phyloP scores from a whole-genome alignment of 2,329 filamentous ascomycete genomes.

The Cryphonectria parasitica region DNA sequence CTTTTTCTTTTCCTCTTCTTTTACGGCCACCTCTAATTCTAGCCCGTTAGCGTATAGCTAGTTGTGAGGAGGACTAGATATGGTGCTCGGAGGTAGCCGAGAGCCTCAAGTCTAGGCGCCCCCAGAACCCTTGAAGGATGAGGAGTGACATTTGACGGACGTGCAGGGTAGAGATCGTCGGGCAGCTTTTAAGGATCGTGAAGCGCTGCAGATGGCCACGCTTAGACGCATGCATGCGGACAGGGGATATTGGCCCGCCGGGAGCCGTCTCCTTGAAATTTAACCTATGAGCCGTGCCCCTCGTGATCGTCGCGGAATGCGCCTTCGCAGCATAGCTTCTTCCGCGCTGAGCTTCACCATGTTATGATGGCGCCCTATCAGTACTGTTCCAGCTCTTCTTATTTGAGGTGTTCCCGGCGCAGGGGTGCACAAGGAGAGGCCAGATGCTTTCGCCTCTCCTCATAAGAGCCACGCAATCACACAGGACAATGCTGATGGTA shows the following conservation, averaged over 20 bases:
- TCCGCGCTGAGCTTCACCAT: background rate
- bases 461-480: background rate
- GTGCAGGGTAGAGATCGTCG: conserved; percentile 2
- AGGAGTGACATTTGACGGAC: background rate
- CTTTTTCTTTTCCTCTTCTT: no score
- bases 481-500: background rate
- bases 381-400: background rate
- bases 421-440: background rate
- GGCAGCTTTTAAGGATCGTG: background rate
- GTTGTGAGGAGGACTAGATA: background rate
- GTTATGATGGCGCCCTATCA: background rate
- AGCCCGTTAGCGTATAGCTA: background rate
- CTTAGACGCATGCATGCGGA: conserved; percentile 14
- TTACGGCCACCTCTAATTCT: background rate
- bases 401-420: background rate
- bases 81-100: conserved; percentile 9
- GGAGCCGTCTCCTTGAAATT: background rate
- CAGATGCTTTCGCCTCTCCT: background rate
- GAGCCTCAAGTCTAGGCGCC: background rate
- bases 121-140: background rate
- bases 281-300: background rate
- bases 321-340: conserved; percentile 8
- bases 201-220: conserved; percentile 11
- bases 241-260: background rate
- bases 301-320: conserved; percentile 18